phyloP scores from a whole-genome alignment of 208 protist species.

The Trypanosoma avium region DNA sequence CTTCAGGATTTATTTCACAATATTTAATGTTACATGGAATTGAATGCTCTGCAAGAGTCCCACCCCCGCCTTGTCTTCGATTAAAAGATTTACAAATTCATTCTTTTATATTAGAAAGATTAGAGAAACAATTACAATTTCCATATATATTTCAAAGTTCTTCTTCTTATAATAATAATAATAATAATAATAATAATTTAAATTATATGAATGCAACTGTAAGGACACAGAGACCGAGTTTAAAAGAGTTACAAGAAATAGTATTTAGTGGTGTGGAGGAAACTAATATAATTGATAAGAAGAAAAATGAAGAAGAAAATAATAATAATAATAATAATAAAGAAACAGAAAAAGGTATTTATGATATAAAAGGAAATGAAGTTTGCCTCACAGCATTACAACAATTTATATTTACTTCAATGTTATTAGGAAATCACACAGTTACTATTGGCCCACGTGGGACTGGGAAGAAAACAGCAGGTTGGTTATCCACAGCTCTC shows the following conservation, averaged over 20 bases:
- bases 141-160: background rate
- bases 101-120: conserved; percentile 25
- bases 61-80: conserved; percentile 46
- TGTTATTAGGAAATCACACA: conserved; percentile 73
- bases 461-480: conserved; percentile 54
- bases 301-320: background rate
- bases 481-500: conserved; percentile 33
- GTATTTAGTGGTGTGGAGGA: conserved; percentile 14
- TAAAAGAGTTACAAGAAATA: conserved; percentile 23
- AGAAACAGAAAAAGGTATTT: conserved; percentile 11
- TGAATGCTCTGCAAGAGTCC: conserved; percentile 29
- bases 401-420: conserved; percentile 50
- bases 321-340: conserved; percentile 8
- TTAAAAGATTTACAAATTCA: conserved; percentile 44
- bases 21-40: conserved; percentile 48
- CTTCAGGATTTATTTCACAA: conserved; percentile 35
- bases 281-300: background rate
- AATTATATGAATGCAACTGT: no score
- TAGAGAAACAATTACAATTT: conserved; percentile 5
- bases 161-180: background rate
- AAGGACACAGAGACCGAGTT: conserved; percentile 7
- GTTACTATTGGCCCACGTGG: conserved; percentile 54
- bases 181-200: no score
- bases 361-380: no score
- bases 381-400: conserved; percentile 43